Conservation (phyloP, 2,329 filamentous ascomycete species). For the Fusarium succisae region DNA sequence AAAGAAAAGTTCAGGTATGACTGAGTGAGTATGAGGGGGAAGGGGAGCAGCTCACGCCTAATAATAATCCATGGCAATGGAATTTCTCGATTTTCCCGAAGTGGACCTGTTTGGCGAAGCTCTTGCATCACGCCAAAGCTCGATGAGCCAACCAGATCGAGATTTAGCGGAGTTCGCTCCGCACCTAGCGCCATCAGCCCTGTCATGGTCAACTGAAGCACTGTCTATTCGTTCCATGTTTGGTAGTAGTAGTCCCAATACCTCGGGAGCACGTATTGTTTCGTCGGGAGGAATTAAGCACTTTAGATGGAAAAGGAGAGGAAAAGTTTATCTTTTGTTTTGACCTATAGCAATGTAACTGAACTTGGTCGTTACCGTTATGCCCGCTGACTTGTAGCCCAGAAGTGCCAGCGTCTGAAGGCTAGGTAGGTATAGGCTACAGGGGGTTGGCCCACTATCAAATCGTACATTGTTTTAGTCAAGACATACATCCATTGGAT, state of each 20-base stretch:
- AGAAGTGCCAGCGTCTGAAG: not conserved
- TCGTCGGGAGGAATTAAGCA: not conserved
- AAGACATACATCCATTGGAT: not conserved
- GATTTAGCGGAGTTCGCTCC: not conserved
- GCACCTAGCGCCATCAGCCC: slow-evolving; percentile 21
- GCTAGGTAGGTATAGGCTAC: not conserved
- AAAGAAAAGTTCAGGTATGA: not conserved
- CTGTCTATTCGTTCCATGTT: not conserved
- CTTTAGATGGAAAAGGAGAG: not conserved
- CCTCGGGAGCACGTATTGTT: not conserved
- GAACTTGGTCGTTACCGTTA: not conserved
- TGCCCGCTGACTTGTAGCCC: not conserved
- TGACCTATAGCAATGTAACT: not conserved
- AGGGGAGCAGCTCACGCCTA: slow-evolving; percentile 30
- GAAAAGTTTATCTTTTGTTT: not conserved
- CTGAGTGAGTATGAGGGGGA: slow-evolving; percentile 2
- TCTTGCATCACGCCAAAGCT: slow-evolving; percentile 1
- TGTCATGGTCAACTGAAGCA: slow-evolving; percentile 2
- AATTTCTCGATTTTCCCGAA: slow-evolving; percentile 19
- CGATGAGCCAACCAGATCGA: slow-evolving; percentile 11
- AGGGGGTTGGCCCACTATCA: not conserved
- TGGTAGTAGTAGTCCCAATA: not conserved
- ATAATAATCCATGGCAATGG: slow-evolving; percentile 1
- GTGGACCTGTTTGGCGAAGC: slow-evolving; percentile 4
- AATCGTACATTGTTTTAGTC: not conserved